Percentiles rank a stretch among this genome's conserved stretches.
phyloP scores from a whole-genome alignment of 2,329 filamentous ascomycete genomes.

The Coleophoma eucalyptorum region DNA sequence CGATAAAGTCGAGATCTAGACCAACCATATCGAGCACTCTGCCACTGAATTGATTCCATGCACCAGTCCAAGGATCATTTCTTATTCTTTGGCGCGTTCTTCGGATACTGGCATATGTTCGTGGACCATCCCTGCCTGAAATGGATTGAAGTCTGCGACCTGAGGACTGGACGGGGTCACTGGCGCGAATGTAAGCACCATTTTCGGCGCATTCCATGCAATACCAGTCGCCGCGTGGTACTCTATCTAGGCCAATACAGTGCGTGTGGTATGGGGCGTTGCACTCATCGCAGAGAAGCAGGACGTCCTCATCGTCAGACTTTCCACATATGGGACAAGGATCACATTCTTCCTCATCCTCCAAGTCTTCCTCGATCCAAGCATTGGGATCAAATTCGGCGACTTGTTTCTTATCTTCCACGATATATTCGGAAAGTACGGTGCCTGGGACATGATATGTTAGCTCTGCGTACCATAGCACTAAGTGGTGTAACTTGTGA shows the following conservation, averaged over 20 bases:
- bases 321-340: conserved; percentile 84
- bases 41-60: conserved; percentile 66
- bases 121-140: conserved; percentile 27
- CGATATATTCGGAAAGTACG: conserved; percentile 54
- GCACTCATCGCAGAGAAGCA: conserved; percentile 89
- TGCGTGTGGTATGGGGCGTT: conserved; percentile 88
- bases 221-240: conserved; percentile 82
- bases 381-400: conserved; percentile 80
- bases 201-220: conserved; percentile 73
- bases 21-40: conserved; percentile 64
- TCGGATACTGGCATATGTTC: conserved; percentile 55
- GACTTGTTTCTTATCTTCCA: conserved; percentile 83
- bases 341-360: conserved; percentile 67
- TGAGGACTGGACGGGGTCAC: conserved; percentile 26
- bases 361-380: conserved; percentile 62
- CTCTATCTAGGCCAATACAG: conserved; percentile 76
- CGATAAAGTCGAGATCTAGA: conserved; percentile 81
- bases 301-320: conserved; percentile 75
- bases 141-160: conserved; percentile 23
- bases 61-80: conserved; percentile 82
- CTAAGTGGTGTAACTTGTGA: too few species aligned
- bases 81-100: conserved; percentile 59
- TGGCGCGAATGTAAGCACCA: conserved; percentile 32
- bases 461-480: background rate
- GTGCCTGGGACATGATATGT: conserved; percentile 39